These are phyloP conservation scores for Seiridium cupressi DNA, from an alignment of 2,329 filamentous ascomycete species.

Conservation along the genomic window DNA sequence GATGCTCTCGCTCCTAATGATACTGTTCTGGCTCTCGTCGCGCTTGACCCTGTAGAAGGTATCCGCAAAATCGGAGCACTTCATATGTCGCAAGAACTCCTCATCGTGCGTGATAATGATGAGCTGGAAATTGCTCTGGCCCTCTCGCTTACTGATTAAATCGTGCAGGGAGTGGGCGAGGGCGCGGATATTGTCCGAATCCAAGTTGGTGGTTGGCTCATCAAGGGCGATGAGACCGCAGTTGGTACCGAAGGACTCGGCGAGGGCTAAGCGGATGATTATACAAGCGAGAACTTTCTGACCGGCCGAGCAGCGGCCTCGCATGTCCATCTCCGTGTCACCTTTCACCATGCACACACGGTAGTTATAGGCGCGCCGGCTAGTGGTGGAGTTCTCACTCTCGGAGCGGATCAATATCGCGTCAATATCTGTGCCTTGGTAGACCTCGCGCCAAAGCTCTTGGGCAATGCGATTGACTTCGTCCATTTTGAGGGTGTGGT, in stretches of 20 bases:
- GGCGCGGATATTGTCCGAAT: conserved; percentile 89
- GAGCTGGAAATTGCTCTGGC: conserved; percentile 93
- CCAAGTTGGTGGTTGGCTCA: conserved; percentile 95
- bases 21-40: conserved; percentile 81
- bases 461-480: conserved; percentile 94
- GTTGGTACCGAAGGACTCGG: conserved; percentile 93
- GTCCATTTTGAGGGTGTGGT: conserved; percentile 95
- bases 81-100: conserved; percentile 91
- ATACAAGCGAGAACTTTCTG: conserved; percentile 97
- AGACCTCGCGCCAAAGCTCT: conserved; percentile 96
- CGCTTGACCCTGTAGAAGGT: conserved; percentile 85
- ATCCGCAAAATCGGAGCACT: conserved; percentile 89
- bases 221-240: conserved; percentile 96
- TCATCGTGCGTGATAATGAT: conserved; percentile 99
- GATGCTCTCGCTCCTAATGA: conserved; percentile 71
- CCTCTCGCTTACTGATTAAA: conserved; percentile 80
- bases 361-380: conserved; percentile 91
- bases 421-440: conserved; percentile 96
- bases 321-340: conserved; percentile 99
- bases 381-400: conserved; percentile 67
- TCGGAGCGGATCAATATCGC: conserved; percentile 94
- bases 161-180: conserved; percentile 80
- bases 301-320: conserved; percentile 91
- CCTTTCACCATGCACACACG: conserved; percentile 97
- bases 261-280: conserved; percentile 93